A percentile compares a stretch with the other conserved stretches of the same genome.
phyloP scores from a whole-genome alignment of 2,329 filamentous ascomycete genomes.

The Drechslerella dactyloides region DNA sequence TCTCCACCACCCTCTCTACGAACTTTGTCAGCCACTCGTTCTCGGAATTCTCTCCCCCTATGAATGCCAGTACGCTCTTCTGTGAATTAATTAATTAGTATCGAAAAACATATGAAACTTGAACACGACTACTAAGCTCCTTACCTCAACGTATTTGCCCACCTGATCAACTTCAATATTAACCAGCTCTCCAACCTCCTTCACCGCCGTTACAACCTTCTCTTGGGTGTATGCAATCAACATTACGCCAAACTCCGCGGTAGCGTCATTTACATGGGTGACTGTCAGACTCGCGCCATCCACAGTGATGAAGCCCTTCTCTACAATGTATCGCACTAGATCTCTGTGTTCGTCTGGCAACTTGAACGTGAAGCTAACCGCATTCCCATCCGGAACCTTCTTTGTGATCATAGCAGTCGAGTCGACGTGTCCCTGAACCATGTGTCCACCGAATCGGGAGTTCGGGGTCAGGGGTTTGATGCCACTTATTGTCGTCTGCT shows the following conservation, averaged over 20 bases:
- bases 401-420: conserved; percentile 77
- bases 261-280: conserved; percentile 79
- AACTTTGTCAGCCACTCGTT: conserved; percentile 72
- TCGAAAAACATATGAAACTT: background rate
- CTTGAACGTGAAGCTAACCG: conserved; percentile 79
- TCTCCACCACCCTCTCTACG: conserved; percentile 75
- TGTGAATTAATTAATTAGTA: conserved; percentile 22
- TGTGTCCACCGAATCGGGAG: conserved; percentile 94
- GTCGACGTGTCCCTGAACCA: conserved; percentile 87
- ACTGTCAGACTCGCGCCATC: conserved; percentile 95
- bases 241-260: conserved; percentile 92
- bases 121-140: background rate
- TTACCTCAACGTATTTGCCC: conserved; percentile 65
- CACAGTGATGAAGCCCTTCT: conserved; percentile 93
- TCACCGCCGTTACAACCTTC: conserved; percentile 80
- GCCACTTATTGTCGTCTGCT: conserved; percentile 17
- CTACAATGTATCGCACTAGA: conserved; percentile 85
- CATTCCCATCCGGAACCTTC: conserved; percentile 82
- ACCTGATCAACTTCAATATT: conserved; percentile 94
- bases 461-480: conserved; percentile 58
- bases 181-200: conserved; percentile 78
- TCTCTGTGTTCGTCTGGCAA: conserved; percentile 68
- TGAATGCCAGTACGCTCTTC: conserved; percentile 52
- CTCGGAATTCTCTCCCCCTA: conserved; percentile 61
- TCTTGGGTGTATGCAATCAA: conserved; percentile 96